Base-by-base conservation (phyloP, 192 early-diverging fungal species). In the Obelidium mucronatum region DNA sequence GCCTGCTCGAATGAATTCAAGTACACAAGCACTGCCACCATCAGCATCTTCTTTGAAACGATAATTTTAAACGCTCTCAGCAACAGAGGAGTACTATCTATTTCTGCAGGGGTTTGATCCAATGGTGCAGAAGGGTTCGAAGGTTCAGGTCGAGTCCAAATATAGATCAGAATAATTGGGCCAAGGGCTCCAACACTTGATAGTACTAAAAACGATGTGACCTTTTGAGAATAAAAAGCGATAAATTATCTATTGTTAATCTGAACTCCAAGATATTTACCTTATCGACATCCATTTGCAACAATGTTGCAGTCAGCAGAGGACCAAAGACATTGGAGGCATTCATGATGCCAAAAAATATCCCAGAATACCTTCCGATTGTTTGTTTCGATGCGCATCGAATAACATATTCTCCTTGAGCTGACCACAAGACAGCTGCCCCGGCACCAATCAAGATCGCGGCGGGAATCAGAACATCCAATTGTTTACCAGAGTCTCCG, bases 291-390 rank as follows among this genome's bases (percentile, higher is more conserved):
- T 67, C 64, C n/a, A 22, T 19, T 52, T 66, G 30, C 30, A 76
- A 28, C 2, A 76, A 34, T 30, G 34, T 19, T 19, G 24, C 24
- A 6, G 48, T 61, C 36, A 76, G 35, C 34, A 76, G 31, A 19
- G 74, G 74, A 5, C 74, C 74, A 30, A 76, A 13, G 4, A 53
- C 19, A 34, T 33, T 34, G 19, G 44, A 13, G 11, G 39, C 52
- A 6, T 17, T 26, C 4, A 54, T 26, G 17, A 76, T 65, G 2
- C 74, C 74, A 53, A 67, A 67, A 58, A 76, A 76, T 0, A 76
- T 33, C 55, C 74, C 74, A 53, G 63, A 52, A 64, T 66, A 67
- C 35, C 63, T 76, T 28, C 74, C 74, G 22, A 67, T 58, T n/a
- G 74, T 67, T 8, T 67, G 42, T 35, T 51, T 63, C 4, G 63